Evolutionary conservation across 2,329 filamentous ascomycete genomes (phyloP), one percentile per base, ranked within the genome.

Genomic region (Aspergillus novoparasiticus): DNA sequence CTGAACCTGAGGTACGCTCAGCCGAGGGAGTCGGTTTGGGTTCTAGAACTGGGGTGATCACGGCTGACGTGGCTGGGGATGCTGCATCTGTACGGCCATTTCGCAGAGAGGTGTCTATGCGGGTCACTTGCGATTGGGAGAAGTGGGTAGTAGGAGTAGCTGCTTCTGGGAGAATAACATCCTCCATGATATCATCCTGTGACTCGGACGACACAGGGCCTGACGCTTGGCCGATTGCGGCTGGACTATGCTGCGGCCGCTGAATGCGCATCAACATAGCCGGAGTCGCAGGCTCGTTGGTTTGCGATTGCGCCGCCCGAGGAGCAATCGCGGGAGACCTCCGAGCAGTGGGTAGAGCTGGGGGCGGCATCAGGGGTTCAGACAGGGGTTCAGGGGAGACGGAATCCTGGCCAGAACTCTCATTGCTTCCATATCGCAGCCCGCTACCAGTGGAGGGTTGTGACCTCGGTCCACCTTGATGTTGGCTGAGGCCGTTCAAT

Each of bases 241-340:
- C 72, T 34, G 83, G 78, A 16, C 78, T 75, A 59, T 74, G 74
- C 28, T 77, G 76, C 61, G 82, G 83, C 66, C 85, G 85, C 58
- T 71, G 84, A 50, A 94, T 83, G 71, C 88, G 90, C 91, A 97
- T 97, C 63, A 97, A 80, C 8, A 93, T 96, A 10, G 94, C 92
- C 0, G 93, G 93, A 0, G 93, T 96, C 1, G 92, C 93, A 12
- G 92, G 91, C 58, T 88, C 79, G 55, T 87, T 69, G 30, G 71
- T 66, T 58, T 65, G 65, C 55, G 74, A 66, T 60, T 75, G 68
- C 23, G 69, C 57, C 32, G 63, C 60, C 60, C 79, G 77, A 1
- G 77, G 74, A 30, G 68, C 62, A 26, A 80, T 75, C 34, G 72
- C 71, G 19, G 80, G 79, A 19, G 81, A 82, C 62, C 71, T 79